Evolutionary conservation across 1,139 yeast genomes (phyloP), one percentile per base, ranked within the genome.

Genomic region (Taiozyma sp.): DNA sequence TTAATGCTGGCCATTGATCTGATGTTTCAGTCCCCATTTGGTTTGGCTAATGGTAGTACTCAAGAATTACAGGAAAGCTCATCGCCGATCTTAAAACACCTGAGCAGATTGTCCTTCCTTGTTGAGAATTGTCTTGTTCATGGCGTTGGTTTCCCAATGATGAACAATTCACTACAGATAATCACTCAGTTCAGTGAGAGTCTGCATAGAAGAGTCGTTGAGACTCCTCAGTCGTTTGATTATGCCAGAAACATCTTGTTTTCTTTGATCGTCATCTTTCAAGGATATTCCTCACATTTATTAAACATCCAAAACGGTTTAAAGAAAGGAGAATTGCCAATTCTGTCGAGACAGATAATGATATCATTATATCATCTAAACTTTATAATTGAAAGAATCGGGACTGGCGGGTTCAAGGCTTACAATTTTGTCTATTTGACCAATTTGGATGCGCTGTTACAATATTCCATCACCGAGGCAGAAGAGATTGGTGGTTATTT

Each of bases 401-500:
- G 95, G 0, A 77, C 79, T 42, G 86, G 88, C 1, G 90, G 90
- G 1, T 86, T 87, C 63, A 87, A 84, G 49, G 75, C 81, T 23
- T 86, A 81, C 64, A 84, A 83, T 59, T 85, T 83, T 64, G 81
- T 84, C n/a, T 79, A 80, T 57, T 72, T 77, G 46, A 67, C 82
- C 4, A 66, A 81, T 19, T 54, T 80, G 8, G 88, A 83, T 70
- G 60, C 75, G 50, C 45, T 78, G 59, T 50, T 73, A 55, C 64
- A 71, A 62, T 54, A 69, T 56, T 61, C 67, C 45, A n/a, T 51
- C 16, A 22, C 60, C 50, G 47, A 70, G 6, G 61, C 76, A 30
- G 80, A 79, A 54, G 57, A 61, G 4, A 61, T 79, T 40, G 69
- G 81, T 4, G 59, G 69, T 55, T 64, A 61, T 28, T 65, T 81